Conservation (phyloP, 257 asterid genomes). For the Petunia secreta region DNA sequence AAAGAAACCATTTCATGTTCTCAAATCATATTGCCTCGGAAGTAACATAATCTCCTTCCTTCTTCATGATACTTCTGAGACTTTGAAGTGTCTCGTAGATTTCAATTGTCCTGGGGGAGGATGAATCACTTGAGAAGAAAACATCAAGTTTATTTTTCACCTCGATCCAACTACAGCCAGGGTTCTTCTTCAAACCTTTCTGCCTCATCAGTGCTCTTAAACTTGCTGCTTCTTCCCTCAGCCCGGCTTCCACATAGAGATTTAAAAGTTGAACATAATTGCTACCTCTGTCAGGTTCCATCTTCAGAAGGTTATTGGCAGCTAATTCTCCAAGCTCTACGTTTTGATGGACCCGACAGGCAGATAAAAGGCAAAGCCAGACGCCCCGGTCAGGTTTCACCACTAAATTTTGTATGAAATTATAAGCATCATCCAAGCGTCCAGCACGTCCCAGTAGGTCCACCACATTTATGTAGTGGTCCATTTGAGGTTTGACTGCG, state of each 20-base stretch:
- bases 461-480: constrained; percentile 66
- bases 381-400: constrained; percentile 51
- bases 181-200: constrained; percentile 65
- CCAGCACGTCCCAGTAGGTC: constrained; percentile 84
- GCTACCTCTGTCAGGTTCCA: constrained; percentile 64
- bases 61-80: constrained; percentile 50
- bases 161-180: constrained; percentile 96
- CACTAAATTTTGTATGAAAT: constrained; percentile 55
- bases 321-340: constrained; percentile 77
- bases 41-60: constrained; percentile 33
- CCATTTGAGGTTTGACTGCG: constrained; percentile 60
- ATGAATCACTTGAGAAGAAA: constrained; percentile 78
- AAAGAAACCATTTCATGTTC: constrained; percentile 18
- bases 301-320: constrained; percentile 55
- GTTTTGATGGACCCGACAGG: constrained; percentile 69
- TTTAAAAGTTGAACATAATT: constrained; percentile 68
- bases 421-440: constrained; percentile 55
- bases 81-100: constrained; percentile 52
- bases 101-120: constrained; percentile 45
- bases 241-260: constrained; percentile 66
- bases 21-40: constrained; percentile 33
- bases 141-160: constrained; percentile 56
- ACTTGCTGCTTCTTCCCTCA: constrained; percentile 69
- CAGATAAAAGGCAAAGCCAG: constrained; percentile 77
- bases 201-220: constrained; percentile 69